Conservation (phyloP, 1,284 basidiomycete species). For the Sporisorium iseilematis-ciliati region DNA sequence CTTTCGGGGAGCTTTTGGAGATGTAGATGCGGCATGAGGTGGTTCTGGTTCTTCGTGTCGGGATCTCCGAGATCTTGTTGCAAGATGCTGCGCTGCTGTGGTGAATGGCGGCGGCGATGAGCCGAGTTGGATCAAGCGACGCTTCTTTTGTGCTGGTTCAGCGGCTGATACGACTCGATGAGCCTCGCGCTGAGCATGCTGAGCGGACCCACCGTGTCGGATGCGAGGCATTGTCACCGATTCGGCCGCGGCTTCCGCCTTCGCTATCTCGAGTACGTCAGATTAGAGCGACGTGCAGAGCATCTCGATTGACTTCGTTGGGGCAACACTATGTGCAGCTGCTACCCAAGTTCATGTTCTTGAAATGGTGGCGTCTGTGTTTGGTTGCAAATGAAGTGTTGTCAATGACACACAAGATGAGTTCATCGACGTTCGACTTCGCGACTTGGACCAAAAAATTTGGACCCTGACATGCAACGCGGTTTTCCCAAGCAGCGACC, state of each 20-base stretch:
- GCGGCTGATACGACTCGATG: not conserved
- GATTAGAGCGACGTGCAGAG: not conserved
- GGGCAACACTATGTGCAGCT: not conserved
- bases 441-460: constrained; percentile 7
- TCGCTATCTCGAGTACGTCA: not conserved
- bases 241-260: not conserved
- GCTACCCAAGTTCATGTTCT: not conserved
- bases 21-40: not conserved
- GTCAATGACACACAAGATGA: not conserved
- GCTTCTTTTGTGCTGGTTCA: constrained; percentile 14
- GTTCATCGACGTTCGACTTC: constrained; percentile 17
- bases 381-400: constrained; percentile 4
- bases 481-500: not conserved
- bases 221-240: constrained; percentile 4
- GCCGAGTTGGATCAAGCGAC: constrained; percentile 21
- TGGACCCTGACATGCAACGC: constrained; percentile 15
- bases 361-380: constrained; percentile 8
- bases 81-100: constrained; percentile 15
- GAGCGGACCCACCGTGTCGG: not conserved
- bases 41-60: not conserved
- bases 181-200: not conserved
- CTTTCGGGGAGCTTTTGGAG: constrained; percentile 14
- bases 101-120: constrained; percentile 34
- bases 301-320: not conserved
- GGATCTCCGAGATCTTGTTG: not conserved